Evolutionary conservation across 768 basidiomycete genomes (phyloP), one percentile per base, ranked within the genome.

Genomic region (Boletus bicolor): DNA sequence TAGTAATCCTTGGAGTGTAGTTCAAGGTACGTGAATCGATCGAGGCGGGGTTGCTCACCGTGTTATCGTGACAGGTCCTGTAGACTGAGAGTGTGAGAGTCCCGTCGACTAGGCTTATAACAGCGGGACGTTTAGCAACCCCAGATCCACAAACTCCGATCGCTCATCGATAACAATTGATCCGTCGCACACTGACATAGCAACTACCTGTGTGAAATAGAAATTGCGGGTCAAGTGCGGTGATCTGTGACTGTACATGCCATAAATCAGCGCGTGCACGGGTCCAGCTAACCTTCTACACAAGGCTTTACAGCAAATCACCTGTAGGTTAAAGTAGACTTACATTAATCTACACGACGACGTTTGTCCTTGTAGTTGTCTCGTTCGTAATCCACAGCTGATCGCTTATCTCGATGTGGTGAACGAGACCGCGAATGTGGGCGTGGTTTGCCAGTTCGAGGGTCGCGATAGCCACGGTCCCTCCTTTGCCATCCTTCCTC

Each of bases 301-400:
- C 37, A 2, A 7, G 41, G n/a, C 45, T 50, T 30, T 5, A 55
- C 56, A 57, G 35, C 37, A 52, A 49, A 30, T 51, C 44, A 51
- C 51, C 34, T 17, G 49, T 26, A 48, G 21, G 43, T 45, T n/a
- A 55, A 51, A 49, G 30, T 14, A 49, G 41, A 65, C 66, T 59
- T 64, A 62, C 60, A 56, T 54, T 74, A 83, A 60, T 84, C 82
- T 59, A 84, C 61, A 55, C 84, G 79, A 63, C 84, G 75, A 58
- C 83, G 79, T 62, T 85, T 85, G 39, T 79, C 82, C 44, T 73
- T 69, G 56, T 75, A 66, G 39, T 68, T 69, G 56, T 72, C 73
- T 53, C 64, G 64, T 49, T 68, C 68, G 35, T 69, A 68, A 64
- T 74, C 76, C 52, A 41, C 51, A 44, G 44, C 47, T 50, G 57